Evolutionary conservation across 495 filamentous ascomycete genomes (phyloP).

Genomic region (Penicillium riverlandense): DNA sequence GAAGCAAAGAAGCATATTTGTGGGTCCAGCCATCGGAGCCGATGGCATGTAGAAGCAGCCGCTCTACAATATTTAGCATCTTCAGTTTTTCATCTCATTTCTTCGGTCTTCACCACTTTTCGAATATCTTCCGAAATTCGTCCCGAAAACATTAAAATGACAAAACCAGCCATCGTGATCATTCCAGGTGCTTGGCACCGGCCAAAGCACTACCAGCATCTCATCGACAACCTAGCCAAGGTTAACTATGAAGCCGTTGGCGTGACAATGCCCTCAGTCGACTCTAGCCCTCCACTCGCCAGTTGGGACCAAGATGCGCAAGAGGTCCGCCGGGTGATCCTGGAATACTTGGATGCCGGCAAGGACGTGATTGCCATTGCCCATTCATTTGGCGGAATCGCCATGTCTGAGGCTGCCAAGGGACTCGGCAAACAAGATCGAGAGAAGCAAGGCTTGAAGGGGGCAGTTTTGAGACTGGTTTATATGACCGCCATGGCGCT

Average conservation of each 20-base stretch:
- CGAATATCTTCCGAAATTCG: too few species aligned
- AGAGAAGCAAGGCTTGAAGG: constrained; percentile 26
- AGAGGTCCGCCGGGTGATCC: constrained; percentile 16
- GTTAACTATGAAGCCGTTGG: constrained; percentile 21
- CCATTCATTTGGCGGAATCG: constrained; percentile 32
- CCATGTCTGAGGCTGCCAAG: constrained; percentile 29
- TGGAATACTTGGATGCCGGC: constrained; percentile 14
- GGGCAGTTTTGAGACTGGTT: constrained; percentile 30
- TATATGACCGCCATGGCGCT: constrained; percentile 32
- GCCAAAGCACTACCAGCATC: constrained; percentile 26
- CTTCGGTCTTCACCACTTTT: too few species aligned
- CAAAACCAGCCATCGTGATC: constrained; percentile 25
- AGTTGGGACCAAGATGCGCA: constrained; percentile 23
- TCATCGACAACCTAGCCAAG: constrained; percentile 21
- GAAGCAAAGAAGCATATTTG: too few species aligned
- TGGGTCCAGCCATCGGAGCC: too few species aligned
- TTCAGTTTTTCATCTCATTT: too few species aligned
- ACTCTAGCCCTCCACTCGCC: constrained; percentile 19
- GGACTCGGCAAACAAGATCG: constrained; percentile 30
- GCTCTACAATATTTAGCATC: too few species aligned
- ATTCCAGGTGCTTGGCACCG: constrained; percentile 39
- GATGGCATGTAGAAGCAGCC: too few species aligned
- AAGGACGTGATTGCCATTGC: constrained; percentile 29
- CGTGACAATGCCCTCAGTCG: constrained; percentile 17
- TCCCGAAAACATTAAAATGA: constrained; percentile 2